Conservation (phyloP, 345 rosid genomes). For the Populus tremula region DNA sequence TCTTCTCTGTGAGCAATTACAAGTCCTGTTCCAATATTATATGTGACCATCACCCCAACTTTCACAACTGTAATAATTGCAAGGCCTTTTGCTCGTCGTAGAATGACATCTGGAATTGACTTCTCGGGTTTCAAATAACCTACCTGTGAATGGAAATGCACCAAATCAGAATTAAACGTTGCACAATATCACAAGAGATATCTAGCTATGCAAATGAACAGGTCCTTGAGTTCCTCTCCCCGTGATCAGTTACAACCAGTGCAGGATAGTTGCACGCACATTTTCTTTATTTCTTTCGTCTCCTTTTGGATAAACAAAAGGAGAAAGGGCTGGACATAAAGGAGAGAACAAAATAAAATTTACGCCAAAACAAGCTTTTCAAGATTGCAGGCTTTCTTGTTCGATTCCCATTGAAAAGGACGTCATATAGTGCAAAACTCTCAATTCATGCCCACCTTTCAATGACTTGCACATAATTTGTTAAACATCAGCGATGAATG, state of each 20-base stretch:
- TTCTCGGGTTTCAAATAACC: slow-evolving; percentile 75
- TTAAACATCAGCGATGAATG: background rate
- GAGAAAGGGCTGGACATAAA: background rate
- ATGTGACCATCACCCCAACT: slow-evolving; percentile 87
- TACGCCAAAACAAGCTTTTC: background rate
- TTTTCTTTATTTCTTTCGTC: background rate
- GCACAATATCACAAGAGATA: slow-evolving; percentile 3
- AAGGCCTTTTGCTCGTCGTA: slow-evolving; percentile 83
- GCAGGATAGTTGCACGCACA: background rate
- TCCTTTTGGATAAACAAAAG: background rate
- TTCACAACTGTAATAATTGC: slow-evolving; percentile 79
- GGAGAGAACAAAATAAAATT: background rate
- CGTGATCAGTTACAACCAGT: background rate
- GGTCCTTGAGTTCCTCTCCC: background rate
- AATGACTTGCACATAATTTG: background rate
- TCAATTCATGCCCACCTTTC: background rate
- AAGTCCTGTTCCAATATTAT: slow-evolving; percentile 88
- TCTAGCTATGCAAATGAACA: background rate
- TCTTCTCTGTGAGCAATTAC: slow-evolving; percentile 85
- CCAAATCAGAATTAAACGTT: slow-evolving; percentile 8
- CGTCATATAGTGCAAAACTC: background rate
- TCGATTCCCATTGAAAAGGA: background rate
- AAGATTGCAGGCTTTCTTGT: background rate
- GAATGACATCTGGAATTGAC: slow-evolving; percentile 76
- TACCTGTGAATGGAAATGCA: slow-evolving; percentile 46